Base-by-base conservation (phyloP, 2,329 filamentous ascomycete species). In the Claviceps sorghi region DNA sequence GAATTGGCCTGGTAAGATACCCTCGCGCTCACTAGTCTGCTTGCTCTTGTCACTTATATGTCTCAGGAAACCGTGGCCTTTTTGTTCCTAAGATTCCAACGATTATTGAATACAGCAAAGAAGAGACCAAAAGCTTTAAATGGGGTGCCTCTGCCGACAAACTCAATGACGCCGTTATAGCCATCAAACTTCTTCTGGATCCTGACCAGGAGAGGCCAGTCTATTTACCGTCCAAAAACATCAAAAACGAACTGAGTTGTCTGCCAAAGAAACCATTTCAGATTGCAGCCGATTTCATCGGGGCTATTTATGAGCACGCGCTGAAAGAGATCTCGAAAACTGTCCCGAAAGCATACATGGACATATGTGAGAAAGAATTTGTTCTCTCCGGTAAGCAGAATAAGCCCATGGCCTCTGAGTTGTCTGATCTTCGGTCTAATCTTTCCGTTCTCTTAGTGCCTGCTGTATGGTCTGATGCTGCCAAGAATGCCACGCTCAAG, bases 401-500 rank as follows among this genome's bases (percentile, higher is more conserved):
- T 47, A 19, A 36, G 17, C 15, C n/a, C 6, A 49, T 11, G 2
- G 15, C 4, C 4, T 7, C 6, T 45, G 6, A 1, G 11, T 45
- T 11, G 26, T 45, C 15, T 44, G 13, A n/a, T 10, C 10, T 0
- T 17, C 11, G 30, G 21, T 30, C 6, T 45, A 21, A 45, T 1
- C 43, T 7, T 21, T 1, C 19, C 10, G 13, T n/a, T n/a, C 7
- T n/a, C 19, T 78, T 76, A 0, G 76, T 80, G 1, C 78, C 78
- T 0, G 77, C 77, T 6, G 75, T 80, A 6, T 81, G 77, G 78
- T 75, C 72, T 30, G 75, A 78, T 42, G 65, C 66, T 4, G 75
- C 77, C 26, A 78, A 76, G 49, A 67, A 76, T 42, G 69, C 69
- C 40, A 80, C 75, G 0, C 45, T 58, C 0, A 34, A 56, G 51